These are phyloP conservation scores for Ophiosphaerella korrae DNA, from an alignment of 2,329 filamentous ascomycete genomes.

Conservation along the genomic window DNA sequence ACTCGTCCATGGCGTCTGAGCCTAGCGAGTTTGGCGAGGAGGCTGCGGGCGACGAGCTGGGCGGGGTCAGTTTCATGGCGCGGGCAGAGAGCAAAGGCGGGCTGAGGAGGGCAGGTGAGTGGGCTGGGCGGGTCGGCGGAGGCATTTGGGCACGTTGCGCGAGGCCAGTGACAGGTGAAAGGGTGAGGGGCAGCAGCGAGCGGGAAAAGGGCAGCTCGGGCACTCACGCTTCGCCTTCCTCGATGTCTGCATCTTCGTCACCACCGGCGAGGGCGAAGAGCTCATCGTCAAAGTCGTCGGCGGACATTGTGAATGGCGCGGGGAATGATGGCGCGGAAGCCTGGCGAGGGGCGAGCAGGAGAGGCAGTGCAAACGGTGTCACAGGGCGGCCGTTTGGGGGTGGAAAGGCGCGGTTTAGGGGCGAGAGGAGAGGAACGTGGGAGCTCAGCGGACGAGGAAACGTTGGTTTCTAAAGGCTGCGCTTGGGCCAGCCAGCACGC, in stretches of 20 bases:
- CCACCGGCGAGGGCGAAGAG: constrained; percentile 90
- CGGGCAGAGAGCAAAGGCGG: constrained; percentile 7
- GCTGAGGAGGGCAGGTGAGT: constrained; percentile 13
- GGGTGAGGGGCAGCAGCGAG: constrained; percentile 1
- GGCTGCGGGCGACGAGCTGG: constrained; percentile 68
- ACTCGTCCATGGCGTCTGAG: constrained; percentile 88
- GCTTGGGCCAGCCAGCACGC: constrained; percentile 25
- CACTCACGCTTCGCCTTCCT: constrained; percentile 85
- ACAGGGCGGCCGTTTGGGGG: constrained; percentile 11
- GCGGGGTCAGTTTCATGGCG: constrained; percentile 35
- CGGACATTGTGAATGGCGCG: constrained; percentile 66
- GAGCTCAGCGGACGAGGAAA: constrained; percentile 28
- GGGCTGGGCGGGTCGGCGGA: constrained; percentile 14
- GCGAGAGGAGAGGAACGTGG: constrained; percentile 19
- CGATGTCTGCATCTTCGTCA: constrained; percentile 62
- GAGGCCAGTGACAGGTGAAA: constrained; percentile 1
- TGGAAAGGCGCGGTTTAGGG: constrained; percentile 19
- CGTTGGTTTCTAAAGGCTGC: constrained; percentile 13
- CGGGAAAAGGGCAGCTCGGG: constrained; percentile 12
- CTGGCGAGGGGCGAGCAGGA: not conserved
- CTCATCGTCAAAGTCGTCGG: constrained; percentile 79
- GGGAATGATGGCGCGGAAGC: constrained; percentile 5
- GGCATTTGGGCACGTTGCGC: constrained; percentile 4
- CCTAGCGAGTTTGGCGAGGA: constrained; percentile 74
- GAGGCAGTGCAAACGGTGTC: constrained; percentile 8